Base-by-base conservation (phyloP, 2,329 filamentous ascomycete species). In the Neonectria hederae region DNA sequence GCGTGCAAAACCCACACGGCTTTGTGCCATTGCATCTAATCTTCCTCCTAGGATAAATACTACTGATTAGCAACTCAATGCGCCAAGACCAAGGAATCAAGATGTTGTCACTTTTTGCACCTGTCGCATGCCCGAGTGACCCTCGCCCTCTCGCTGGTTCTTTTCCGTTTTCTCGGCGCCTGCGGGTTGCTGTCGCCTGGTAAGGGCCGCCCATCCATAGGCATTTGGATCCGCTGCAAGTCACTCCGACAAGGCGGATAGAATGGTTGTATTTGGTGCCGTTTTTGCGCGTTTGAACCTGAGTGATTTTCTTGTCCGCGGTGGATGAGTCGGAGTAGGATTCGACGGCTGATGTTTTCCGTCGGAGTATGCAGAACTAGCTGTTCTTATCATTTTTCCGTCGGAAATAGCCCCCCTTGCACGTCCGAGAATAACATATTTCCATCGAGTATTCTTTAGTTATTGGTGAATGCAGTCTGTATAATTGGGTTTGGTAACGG, bases 101-200 rank as follows among this genome's bases (percentile, higher is more conserved):
- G 21, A 24, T 30, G 7, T 21, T 9, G n/a, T 65, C 55, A 74
- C 72, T 71, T 73, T 64, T 74, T 74, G 62, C 72, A 74, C 22
- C 68, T 58, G 62, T 74, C 72, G 52, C 72, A 74, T 3, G 72
- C 72, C 45, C 72, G 68, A 7, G 72, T 72, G 5, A 74, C 72
- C 24, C 69, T 68, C 13, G 67, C 64, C 53, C 72, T 71, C 51
- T 72, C 67, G 38, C 48, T 57, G 24, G 65, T 68, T 63, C 67
- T 72, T 71, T 73, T 73, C 71, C 71, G 71, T 5, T 59, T 73
- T 46, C 57, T 72, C 38, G 19, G 13, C 11, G 63, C 35, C 3
- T 53, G 42, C 38, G 62, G 51, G 3, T 51, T 59, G 53, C 45
- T 48, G 22, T n/a, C 48, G 54, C 65, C 26, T 7, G 49, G 24